Percentiles rank a stretch among this genome's conserved stretches.
phyloP scores from a whole-genome alignment of 805 yeast genomes.

The Hagleromyces aurorensis region DNA sequence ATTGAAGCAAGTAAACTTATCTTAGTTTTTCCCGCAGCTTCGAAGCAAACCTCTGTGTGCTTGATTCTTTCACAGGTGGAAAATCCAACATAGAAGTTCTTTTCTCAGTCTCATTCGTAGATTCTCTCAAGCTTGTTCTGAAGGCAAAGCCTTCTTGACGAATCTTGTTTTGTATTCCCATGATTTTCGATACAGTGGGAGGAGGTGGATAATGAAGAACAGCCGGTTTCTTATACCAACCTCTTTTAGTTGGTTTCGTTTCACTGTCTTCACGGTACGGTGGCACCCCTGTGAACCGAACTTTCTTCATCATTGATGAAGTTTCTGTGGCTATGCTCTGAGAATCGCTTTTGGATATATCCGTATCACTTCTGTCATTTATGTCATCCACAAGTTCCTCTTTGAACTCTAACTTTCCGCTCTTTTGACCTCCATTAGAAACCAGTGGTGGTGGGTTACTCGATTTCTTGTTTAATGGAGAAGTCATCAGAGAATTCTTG shows the following conservation, averaged over 20 bases:
- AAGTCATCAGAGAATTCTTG: no score
- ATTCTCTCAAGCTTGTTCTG: slow-evolving; percentile 24
- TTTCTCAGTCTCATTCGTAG: slow-evolving; percentile 7
- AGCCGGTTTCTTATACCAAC: slow-evolving; percentile 33
- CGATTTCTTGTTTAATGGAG: no score
- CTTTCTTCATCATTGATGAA: slow-evolving; percentile 19
- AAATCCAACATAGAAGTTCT: slow-evolving; percentile 6
- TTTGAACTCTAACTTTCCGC: no score
- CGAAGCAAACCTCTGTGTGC: slow-evolving; percentile 18
- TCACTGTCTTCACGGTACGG: slow-evolving; percentile 28
- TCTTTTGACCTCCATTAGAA: no score
- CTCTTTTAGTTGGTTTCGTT: slow-evolving; percentile 27
- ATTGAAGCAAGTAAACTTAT: no score
- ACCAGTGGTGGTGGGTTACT: no score
- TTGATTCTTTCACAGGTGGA: slow-evolving; percentile 9
- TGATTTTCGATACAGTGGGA: slow-evolving; percentile 17
- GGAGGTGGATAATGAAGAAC: slow-evolving; percentile 30
- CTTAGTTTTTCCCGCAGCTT: slow-evolving; percentile 22
- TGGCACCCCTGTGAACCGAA: slow-evolving; percentile 31
- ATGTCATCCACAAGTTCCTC: no score
- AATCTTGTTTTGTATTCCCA: slow-evolving; percentile 13
- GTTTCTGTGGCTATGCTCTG: no score
- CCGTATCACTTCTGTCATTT: no score
- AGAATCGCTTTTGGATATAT: no score
- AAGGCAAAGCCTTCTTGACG: slow-evolving; percentile 32